Conservation (phyloP, 768 basidiomycete species). For the Leccinum variicolor region DNA sequence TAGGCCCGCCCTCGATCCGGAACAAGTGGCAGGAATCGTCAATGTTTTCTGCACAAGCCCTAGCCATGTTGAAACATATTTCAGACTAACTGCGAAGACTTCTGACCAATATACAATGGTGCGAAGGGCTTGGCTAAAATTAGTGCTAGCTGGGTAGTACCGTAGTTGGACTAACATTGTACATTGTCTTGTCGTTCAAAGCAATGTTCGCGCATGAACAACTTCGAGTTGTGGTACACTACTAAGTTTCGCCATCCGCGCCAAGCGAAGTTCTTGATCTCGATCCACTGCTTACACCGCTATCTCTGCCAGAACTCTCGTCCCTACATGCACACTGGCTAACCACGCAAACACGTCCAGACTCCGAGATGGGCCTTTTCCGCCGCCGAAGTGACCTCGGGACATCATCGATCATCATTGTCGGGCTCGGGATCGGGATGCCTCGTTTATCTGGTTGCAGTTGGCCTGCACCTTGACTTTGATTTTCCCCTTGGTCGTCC, state of each 20-base stretch:
- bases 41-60: too few species aligned
- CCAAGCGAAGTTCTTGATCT: conserved; percentile 37
- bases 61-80: too few species aligned
- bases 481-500: conserved; percentile 14
- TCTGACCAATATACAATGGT: too few species aligned
- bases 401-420: conserved; percentile 48
- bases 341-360: conserved; percentile 75
- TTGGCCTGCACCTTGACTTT: neutral
- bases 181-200: too few species aligned
- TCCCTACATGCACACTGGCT: conserved; percentile 66
- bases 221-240: too few species aligned
- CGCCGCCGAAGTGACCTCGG: conserved; percentile 43
- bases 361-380: conserved; percentile 56
- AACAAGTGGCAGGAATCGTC: too few species aligned
- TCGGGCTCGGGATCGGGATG: conserved; percentile 24
- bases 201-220: too few species aligned
- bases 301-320: conserved; percentile 54
- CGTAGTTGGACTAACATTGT: too few species aligned
- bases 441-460: conserved; percentile 15
- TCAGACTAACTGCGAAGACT: too few species aligned
- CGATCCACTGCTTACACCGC: conserved; percentile 42
- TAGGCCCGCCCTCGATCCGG: too few species aligned
- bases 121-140: too few species aligned
- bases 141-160: too few species aligned
- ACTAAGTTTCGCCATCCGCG: conserved; percentile 10